Conservation (phyloP, 106 monocot species). For the Dendrobium catenatum region DNA sequence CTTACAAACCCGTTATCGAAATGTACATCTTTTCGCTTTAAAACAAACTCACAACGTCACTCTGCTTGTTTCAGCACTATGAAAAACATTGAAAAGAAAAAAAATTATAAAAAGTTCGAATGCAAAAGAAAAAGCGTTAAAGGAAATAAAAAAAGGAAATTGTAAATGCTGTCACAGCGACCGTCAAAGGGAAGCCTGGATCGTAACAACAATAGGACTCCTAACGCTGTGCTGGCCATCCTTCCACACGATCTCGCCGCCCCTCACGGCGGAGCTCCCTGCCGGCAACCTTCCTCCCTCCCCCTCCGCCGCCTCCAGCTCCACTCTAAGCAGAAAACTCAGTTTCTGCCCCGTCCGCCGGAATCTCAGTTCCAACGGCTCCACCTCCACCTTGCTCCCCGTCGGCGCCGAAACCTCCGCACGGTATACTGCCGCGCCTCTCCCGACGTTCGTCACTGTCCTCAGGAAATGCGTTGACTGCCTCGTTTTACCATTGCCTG, state of each 20-base stretch:
- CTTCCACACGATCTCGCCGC: slow-evolving; percentile 55
- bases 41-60: no score
- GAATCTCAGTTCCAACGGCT: slow-evolving; percentile 45
- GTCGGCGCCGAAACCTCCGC: slow-evolving; percentile 33
- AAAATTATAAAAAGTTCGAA: no score
- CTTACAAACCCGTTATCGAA: no score
- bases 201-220: slow-evolving; percentile 63
- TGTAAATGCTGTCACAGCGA: neutral
- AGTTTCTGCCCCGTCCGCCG: slow-evolving; percentile 52
- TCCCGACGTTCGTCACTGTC: slow-evolving; percentile 73
- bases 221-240: slow-evolving; percentile 49
- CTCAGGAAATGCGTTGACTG: slow-evolving; percentile 63
- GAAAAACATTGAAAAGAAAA: no score
- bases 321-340: slow-evolving; percentile 51
- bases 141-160: no score
- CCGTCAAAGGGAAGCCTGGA: slow-evolving; percentile 48
- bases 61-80: no score
- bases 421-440: slow-evolving; percentile 31
- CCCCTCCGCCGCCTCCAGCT: slow-evolving; percentile 12
- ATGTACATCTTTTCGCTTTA: no score
- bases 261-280: slow-evolving; percentile 48
- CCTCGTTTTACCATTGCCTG: slow-evolving; percentile 10
- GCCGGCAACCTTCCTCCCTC: slow-evolving; percentile 20
- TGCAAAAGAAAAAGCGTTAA: no score
- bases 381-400: slow-evolving; percentile 40